These are phyloP conservation scores for Allium cepa DNA, from an alignment of 106 monocot species.

Conservation along the genomic window DNA sequence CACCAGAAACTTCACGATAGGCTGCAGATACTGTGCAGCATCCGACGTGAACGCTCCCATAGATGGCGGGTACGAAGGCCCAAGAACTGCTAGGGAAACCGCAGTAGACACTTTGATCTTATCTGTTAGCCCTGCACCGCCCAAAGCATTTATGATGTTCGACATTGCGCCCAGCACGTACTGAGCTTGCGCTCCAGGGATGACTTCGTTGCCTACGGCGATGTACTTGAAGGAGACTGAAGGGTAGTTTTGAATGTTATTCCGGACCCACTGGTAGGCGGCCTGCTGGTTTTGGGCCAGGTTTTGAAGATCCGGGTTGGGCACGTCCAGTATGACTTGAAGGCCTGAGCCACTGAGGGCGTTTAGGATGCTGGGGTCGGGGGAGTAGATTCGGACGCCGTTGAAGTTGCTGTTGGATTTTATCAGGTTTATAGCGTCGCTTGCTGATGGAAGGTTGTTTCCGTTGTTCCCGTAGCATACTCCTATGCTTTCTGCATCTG, in stretches of 20 bases:
- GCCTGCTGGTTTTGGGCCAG: conserved; percentile 12
- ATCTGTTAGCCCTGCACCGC: not conserved
- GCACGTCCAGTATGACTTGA: conserved; percentile 28
- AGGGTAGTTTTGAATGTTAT: conserved; percentile 4
- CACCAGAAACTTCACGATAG: conserved; percentile 3
- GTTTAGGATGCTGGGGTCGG: conserved; percentile 10
- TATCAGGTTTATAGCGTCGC: conserved; percentile 25
- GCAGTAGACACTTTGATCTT: conserved; percentile 8
- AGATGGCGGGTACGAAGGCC: conserved; percentile 6
- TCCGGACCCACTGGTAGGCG: not conserved
- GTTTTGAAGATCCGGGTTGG: not conserved
- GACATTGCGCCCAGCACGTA: conserved; percentile 9
- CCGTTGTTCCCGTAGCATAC: conserved; percentile 29
- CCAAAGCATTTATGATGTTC: conserved; percentile 2
- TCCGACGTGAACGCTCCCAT: not conserved
- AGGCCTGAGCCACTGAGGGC: conserved; percentile 35
- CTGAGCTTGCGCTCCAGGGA: conserved; percentile 15
- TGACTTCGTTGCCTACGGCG: conserved; percentile 24
- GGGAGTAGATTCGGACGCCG: conserved; percentile 27
- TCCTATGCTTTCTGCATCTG: conserved; percentile 7
- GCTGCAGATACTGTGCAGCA: not conserved
- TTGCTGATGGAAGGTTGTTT: conserved; percentile 23
- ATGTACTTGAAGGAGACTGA: conserved; percentile 27
- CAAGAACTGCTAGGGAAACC: conserved; percentile 6
- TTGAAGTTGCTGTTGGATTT: conserved; percentile 14